phyloP scores from a whole-genome alignment of 352 stramenopile species.

The Globisporangium perplexum region DNA sequence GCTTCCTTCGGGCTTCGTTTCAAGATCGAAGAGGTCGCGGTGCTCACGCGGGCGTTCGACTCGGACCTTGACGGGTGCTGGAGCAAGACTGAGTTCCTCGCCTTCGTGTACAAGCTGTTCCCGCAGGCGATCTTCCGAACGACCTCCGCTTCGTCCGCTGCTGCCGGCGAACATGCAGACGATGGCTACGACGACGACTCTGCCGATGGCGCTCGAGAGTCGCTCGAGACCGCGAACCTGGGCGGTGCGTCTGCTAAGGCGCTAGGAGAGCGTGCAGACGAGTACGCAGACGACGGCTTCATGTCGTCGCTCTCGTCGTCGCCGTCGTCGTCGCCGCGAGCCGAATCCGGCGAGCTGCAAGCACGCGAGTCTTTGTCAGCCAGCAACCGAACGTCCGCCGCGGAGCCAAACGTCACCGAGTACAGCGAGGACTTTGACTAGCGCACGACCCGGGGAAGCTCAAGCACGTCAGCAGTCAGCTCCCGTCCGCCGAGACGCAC shows the following conservation, averaged over 20 bases:
- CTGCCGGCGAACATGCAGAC: no score
- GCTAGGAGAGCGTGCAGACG: not conserved
- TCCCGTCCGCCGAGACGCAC: not conserved
- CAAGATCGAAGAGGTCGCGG: conserved; percentile 28
- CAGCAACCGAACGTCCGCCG: not conserved
- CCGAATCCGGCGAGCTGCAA: not conserved
- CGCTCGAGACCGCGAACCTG: not conserved
- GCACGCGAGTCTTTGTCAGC: not conserved
- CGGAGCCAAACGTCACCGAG: conserved; percentile 10
- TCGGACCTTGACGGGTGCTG: conserved; percentile 44
- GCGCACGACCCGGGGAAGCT: not conserved
- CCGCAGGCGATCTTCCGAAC: conserved; percentile 8
- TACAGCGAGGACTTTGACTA: conserved; percentile 68
- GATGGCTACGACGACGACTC: not conserved
- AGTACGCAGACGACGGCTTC: conserved; percentile 19
- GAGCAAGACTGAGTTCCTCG: conserved; percentile 39
- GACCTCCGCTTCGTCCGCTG: not conserved
- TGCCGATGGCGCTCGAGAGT: not conserved
- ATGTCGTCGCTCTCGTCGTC: conserved; percentile 14
- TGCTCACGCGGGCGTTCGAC: conserved; percentile 54
- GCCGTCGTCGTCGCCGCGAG: conserved; percentile 5
- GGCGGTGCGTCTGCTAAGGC: not conserved
- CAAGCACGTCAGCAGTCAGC: no score
- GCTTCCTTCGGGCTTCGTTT: conserved; percentile 30
- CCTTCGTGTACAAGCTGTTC: conserved; percentile 35